Evolutionary conservation across 345 rosid species (phyloP).

Genomic region (Heritiera fomes): DNA sequence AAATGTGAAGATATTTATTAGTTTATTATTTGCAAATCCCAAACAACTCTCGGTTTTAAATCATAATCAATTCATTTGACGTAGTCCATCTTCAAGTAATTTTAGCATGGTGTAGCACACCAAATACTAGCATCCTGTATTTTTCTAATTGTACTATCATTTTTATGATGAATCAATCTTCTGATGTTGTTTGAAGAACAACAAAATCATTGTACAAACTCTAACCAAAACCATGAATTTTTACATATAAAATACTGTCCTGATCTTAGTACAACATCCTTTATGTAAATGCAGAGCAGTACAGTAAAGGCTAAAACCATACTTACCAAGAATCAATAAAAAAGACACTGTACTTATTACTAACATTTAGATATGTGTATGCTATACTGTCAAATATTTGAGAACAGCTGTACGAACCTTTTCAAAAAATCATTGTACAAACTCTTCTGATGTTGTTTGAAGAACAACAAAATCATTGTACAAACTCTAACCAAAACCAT

Average conservation of each 20-base stretch:
- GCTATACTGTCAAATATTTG: constrained; percentile 80
- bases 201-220: neutral
- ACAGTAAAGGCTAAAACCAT: neutral
- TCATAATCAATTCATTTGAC: neutral
- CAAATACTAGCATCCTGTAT: neutral
- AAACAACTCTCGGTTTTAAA: neutral
- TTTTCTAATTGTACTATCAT: neutral
- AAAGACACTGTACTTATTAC: neutral
- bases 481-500: neutral
- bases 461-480: neutral
- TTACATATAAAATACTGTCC: neutral
- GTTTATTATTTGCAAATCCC: neutral
- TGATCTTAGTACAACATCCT: neutral
- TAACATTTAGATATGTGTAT: neutral
- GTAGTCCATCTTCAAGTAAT: neutral
- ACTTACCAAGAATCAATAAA: constrained; percentile 1
- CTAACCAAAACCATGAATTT: neutral
- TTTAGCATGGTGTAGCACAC: neutral
- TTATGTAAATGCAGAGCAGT: neutral
- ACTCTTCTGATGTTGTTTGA: neutral
- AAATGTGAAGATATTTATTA: neutral
- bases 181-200: neutral
- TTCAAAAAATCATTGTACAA: constrained; percentile 28
- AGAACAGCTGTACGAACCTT: constrained; percentile 69
- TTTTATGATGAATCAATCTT: neutral